These are phyloP conservation scores for Aspergillus jensenii DNA, from an alignment of 2,329 filamentous ascomycete species.

Conservation along the genomic window DNA sequence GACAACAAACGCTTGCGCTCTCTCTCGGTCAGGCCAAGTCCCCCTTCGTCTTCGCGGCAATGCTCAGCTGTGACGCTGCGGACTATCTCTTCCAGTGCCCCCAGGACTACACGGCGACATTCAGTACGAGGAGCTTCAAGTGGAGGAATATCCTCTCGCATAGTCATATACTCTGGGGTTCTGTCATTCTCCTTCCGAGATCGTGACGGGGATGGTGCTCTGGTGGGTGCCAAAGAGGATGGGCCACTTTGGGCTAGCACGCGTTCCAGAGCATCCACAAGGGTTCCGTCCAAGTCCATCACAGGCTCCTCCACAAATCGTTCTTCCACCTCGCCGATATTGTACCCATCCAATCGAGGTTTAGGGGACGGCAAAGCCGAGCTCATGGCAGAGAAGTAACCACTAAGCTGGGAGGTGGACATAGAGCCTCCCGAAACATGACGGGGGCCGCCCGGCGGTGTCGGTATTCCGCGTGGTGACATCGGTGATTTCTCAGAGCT, in stretches of 20 bases:
- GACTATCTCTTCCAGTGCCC: slow-evolving; percentile 58
- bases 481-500: slow-evolving; percentile 18
- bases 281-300: slow-evolving; percentile 58
- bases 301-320: slow-evolving; percentile 55
- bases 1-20: slow-evolving; percentile 34
- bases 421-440: slow-evolving; percentile 24
- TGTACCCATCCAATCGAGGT: slow-evolving; percentile 19
- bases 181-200: slow-evolving; percentile 33
- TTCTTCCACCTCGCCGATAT: slow-evolving; percentile 45
- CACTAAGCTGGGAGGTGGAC: slow-evolving; percentile 26
- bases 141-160: slow-evolving; percentile 31
- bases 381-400: slow-evolving; percentile 25
- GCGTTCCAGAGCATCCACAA: slow-evolving; percentile 59
- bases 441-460: slow-evolving; percentile 25
- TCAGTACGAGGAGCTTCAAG: slow-evolving; percentile 51
- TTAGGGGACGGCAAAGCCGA: slow-evolving; percentile 24
- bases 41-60: slow-evolving; percentile 41
- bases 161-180: slow-evolving; percentile 18
- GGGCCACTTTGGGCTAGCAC: slow-evolving; percentile 49
- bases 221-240: slow-evolving; percentile 42
- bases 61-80: slow-evolving; percentile 54
- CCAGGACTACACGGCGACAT: slow-evolving; percentile 56
- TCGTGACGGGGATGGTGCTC: slow-evolving; percentile 42
- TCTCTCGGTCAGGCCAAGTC: slow-evolving; percentile 31
- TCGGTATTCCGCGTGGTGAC: slow-evolving; percentile 22